Conservation (phyloP, 2,329 filamentous ascomycete species). For the Claviceps sp. region DNA sequence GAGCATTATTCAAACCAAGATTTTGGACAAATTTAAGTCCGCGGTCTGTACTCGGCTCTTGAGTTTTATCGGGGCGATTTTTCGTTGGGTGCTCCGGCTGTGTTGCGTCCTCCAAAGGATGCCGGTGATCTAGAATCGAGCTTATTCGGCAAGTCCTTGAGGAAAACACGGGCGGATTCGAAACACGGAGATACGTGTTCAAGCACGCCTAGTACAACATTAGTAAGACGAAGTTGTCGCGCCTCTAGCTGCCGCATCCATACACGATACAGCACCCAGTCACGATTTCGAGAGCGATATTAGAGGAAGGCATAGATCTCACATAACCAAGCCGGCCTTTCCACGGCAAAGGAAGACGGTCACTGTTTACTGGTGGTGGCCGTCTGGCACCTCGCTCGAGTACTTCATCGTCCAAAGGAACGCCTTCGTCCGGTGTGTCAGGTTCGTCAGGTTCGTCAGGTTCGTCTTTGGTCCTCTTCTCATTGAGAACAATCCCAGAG, state of each 20-base stretch:
- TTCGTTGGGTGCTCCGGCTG: slow-evolving; percentile 72
- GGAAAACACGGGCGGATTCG: slow-evolving; percentile 74
- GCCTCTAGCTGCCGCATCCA: neutral
- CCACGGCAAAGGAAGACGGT: slow-evolving; percentile 77
- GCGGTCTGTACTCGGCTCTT: slow-evolving; percentile 50
- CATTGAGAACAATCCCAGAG: neutral
- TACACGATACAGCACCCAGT: neutral
- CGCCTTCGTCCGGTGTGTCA: neutral
- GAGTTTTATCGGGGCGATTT: slow-evolving; percentile 66
- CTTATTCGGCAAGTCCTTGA: slow-evolving; percentile 85
- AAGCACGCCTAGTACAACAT: slow-evolving; percentile 53
- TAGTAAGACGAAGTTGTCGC: slow-evolving; percentile 4
- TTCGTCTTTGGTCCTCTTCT: neutral
- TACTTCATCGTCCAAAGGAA: neutral
- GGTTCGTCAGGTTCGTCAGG: neutral
- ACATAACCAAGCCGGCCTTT: slow-evolving; percentile 82
- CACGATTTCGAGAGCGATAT: neutral
- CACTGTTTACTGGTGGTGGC: slow-evolving; percentile 69
- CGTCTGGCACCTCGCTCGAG: slow-evolving; percentile 31
- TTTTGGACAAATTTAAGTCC: slow-evolving; percentile 64
- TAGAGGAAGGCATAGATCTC: slow-evolving; percentile 18
- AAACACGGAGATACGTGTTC: slow-evolving; percentile 76
- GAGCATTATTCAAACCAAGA: slow-evolving; percentile 67
- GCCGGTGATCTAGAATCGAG: slow-evolving; percentile 78
- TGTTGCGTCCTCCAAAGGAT: slow-evolving; percentile 62